Evolutionary conservation across 345 rosid genomes (phyloP), one percentile per base, ranked within the genome.

Genomic region (Camelina hispida): DNA sequence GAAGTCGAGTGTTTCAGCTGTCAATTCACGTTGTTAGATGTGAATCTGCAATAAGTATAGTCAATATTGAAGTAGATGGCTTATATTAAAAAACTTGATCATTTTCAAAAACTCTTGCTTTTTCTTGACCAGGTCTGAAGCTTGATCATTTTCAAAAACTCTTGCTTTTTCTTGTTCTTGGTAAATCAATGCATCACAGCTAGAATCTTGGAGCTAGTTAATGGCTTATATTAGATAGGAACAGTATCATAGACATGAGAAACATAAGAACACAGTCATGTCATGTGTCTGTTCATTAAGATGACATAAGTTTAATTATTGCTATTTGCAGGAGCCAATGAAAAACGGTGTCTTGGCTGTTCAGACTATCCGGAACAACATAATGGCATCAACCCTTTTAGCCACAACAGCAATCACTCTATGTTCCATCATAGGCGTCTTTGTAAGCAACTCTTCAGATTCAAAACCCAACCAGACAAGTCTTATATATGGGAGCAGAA

Each of bases 391-490:
- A 2, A 94, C 98, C 0, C 89, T 91, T 62, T 80, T 91, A 79
- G 97, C 96, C 50, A 94, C 93, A n/a, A 82, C 93, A 40, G 95
- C 97, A 51, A 94, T 94, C 74, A 88, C 98, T 69, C 91, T 94
- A 23, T 85, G 93, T 74, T 94, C 98, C 17, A 84, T 91, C 56
- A 91, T 94, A 63, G 79, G 92, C 55, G 91, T 94, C 62, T 87
- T 88, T 23, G 96, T 86, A 48, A 90, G 96, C 88, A 88, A 90
- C 84, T 73, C 86, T 10, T 85, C 97, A 4, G 78, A 71, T 69
- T 82, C 90, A 3, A 51, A 68, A 59, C 81, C 77, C 20, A 22
- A 84, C 0, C 80, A 82, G 0, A 81, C 89, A 3, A 22, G 67
- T 54, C 72, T 94, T 13, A 62, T 88, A 37, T 91, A 86, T 48